Evolutionary conservation across 2,329 filamentous ascomycete species (phyloP).

Genomic region (Claviceps sp.): DNA sequence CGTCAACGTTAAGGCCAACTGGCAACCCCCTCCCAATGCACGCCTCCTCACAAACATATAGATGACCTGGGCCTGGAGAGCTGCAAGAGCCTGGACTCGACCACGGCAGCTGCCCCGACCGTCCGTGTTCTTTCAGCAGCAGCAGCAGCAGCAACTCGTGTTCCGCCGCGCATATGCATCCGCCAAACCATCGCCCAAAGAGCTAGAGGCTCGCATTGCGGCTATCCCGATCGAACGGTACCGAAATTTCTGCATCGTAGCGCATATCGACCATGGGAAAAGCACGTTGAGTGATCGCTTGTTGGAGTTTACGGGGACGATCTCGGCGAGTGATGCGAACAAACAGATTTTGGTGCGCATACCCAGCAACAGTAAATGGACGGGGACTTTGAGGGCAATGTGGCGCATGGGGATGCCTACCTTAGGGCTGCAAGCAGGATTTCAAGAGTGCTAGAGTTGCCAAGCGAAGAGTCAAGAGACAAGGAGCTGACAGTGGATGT

Average conservation of each 20-base stretch:
- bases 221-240: conserved; percentile 67
- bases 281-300: conserved; percentile 88
- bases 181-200: conserved; percentile 18
- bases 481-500: background rate
- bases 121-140: conserved; percentile 3
- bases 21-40: conserved; percentile 4
- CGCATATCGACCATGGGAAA: conserved; percentile 98
- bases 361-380: background rate
- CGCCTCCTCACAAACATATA: conserved; percentile 10
- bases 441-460: too few relatives aligned
- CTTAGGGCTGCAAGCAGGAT: too few relatives aligned
- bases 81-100: conserved; percentile 24
- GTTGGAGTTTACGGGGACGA: conserved; percentile 88
- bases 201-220: conserved; percentile 42
- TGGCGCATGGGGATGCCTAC: too few relatives aligned
- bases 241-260: conserved; percentile 97
- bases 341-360: conserved; percentile 67
- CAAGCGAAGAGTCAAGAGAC: too few relatives aligned
- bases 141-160: background rate
- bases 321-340: conserved; percentile 64
- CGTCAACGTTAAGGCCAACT: background rate
- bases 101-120: conserved; percentile 15
- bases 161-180: conserved; percentile 7
- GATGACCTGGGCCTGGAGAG: conserved; percentile 25
- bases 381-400: too few relatives aligned